Percentiles rank a stretch among this genome's conserved stretches.
phyloP scores from a whole-genome alignment of 2,329 filamentous ascomycete species.

The Scedosporium apiospermum region DNA sequence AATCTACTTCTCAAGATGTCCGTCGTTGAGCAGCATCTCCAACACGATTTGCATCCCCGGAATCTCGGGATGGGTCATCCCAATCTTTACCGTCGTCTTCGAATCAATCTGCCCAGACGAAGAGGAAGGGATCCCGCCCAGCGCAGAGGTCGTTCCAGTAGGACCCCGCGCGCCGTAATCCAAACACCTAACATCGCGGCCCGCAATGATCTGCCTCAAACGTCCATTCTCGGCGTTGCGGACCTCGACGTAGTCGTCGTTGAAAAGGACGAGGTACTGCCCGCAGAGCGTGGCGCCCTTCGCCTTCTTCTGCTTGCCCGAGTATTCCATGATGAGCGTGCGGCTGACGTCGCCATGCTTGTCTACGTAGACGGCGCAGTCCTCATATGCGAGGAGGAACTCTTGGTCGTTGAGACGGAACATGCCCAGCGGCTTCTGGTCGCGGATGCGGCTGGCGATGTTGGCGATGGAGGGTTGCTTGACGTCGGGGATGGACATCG shows the following conservation, averaged over 20 bases:
- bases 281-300: slow-evolving; percentile 81
- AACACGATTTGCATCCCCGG: slow-evolving; percentile 79
- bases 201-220: slow-evolving; percentile 86
- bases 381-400: slow-evolving; percentile 88
- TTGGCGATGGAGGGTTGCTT: slow-evolving; percentile 69
- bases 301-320: slow-evolving; percentile 74
- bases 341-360: slow-evolving; percentile 94
- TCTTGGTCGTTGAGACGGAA: slow-evolving; percentile 88
- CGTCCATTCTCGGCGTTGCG: slow-evolving; percentile 93
- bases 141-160: slow-evolving; percentile 36
- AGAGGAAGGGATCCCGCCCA: slow-evolving; percentile 8
- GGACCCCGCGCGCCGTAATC: slow-evolving; percentile 70
- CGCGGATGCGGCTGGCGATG: slow-evolving; percentile 74
- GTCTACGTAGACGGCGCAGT: slow-evolving; percentile 95
- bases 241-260: slow-evolving; percentile 94
- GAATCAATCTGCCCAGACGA: slow-evolving; percentile 8
- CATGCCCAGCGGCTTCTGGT: slow-evolving; percentile 87
- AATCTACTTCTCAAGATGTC: slow-evolving; percentile 46
- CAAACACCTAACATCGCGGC: slow-evolving; percentile 78
- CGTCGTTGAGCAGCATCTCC: slow-evolving; percentile 87
- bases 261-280: slow-evolving; percentile 85
- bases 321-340: slow-evolving; percentile 96
- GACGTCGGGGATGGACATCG: slow-evolving; percentile 86
- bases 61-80: slow-evolving; percentile 87
- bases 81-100: slow-evolving; percentile 80